These are phyloP conservation scores for Microascus cirrosus DNA, from an alignment of 2,329 filamentous ascomycete species.

Conservation along the genomic window DNA sequence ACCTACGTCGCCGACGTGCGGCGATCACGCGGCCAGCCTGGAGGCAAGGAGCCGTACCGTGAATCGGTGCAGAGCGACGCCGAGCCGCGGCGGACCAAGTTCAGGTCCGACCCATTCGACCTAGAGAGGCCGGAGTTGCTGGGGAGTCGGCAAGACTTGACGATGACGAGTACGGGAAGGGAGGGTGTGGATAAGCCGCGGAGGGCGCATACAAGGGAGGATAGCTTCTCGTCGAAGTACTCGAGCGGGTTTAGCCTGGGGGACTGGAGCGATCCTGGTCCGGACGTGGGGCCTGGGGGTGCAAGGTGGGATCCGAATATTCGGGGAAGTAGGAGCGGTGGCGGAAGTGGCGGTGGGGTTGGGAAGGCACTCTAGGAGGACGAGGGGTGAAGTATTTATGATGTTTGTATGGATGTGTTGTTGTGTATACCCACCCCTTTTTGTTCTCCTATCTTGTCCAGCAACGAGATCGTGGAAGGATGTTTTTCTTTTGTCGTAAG, in stretches of 20 bases:
- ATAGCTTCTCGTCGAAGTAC: conserved; percentile 28
- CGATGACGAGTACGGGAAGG: background rate
- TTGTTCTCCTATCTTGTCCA: background rate
- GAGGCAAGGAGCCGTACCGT: conserved; percentile 24
- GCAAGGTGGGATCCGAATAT: conserved; percentile 14
- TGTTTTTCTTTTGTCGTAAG: background rate
- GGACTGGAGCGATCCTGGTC: conserved; percentile 36
- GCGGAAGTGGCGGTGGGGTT: background rate
- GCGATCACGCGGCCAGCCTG: conserved; percentile 26
- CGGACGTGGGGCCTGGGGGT: conserved; percentile 34
- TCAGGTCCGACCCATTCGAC: conserved; percentile 55
- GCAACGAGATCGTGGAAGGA: background rate
- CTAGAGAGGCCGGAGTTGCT: conserved; percentile 41
- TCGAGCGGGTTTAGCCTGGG: conserved; percentile 39
- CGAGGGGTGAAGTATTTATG: background rate
- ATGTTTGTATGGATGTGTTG: background rate
- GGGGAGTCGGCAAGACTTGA: conserved; percentile 17
- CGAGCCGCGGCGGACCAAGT: conserved; percentile 38
- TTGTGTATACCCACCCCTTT: background rate
- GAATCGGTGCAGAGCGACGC: conserved; percentile 27
- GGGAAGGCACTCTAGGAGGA: conserved; percentile 2
- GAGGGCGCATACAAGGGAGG: conserved; percentile 19
- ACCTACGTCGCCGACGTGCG: conserved; percentile 36
- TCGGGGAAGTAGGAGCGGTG: background rate
- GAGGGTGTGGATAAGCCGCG: conserved; percentile 6